Evolutionary conservation across 2,329 filamentous ascomycete species (phyloP).

Genomic region (Delphinella strobiligena): DNA sequence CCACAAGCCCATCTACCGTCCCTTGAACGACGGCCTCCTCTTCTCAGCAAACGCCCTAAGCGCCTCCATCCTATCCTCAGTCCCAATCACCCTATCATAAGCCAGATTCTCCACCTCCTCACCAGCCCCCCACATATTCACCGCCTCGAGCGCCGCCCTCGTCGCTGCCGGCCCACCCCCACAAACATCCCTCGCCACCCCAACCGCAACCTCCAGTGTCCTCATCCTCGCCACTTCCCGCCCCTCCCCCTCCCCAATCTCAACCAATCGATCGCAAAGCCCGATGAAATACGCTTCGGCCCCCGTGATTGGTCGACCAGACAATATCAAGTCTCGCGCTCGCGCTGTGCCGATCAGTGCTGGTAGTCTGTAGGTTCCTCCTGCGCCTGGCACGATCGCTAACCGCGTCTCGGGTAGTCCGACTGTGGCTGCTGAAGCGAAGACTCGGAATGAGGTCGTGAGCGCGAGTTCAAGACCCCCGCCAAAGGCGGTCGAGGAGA

Average conservation of each 20-base stretch:
- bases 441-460: conserved; percentile 77
- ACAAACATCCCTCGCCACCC: conserved; percentile 73
- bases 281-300: conserved; percentile 87
- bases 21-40: conserved; percentile 56
- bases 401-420: conserved; percentile 85
- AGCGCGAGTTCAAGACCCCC: conserved; percentile 90
- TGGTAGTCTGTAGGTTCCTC: conserved; percentile 81
- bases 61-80: conserved; percentile 80
- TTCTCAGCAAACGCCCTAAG: conserved; percentile 73
- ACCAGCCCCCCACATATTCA: conserved; percentile 50
- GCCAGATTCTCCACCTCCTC: conserved; percentile 77
- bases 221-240: conserved; percentile 48
- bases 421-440: conserved; percentile 65
- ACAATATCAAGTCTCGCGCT: conserved; percentile 83
- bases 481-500: conserved; percentile 77
- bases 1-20: conserved; percentile 25
- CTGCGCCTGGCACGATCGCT: conserved; percentile 88
- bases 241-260: conserved; percentile 47
- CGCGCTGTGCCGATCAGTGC: conserved; percentile 65
- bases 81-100: conserved; percentile 72
- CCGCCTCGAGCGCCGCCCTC: conserved; percentile 65
- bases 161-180: conserved; percentile 80
- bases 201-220: conserved; percentile 64
- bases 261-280: conserved; percentile 78
- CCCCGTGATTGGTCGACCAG: conserved; percentile 71